Percentiles rank a stretch among this genome's conserved stretches.
phyloP scores from a whole-genome alignment of 1,139 yeast species.

The Petasospora rhodanensis region DNA sequence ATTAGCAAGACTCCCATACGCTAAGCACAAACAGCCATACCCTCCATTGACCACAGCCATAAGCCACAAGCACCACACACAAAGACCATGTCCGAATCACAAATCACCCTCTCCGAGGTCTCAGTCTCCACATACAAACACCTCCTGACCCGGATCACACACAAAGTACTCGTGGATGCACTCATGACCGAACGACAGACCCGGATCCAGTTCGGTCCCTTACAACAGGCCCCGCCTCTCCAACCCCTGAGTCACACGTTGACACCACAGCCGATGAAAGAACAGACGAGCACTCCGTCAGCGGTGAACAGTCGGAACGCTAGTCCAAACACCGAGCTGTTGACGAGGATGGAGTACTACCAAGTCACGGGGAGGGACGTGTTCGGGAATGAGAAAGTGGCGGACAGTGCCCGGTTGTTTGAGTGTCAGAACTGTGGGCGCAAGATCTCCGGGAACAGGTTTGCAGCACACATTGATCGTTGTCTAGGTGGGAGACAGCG shows the following conservation, averaged over 20 bases:
- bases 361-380: constrained; percentile 40
- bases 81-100: constrained; percentile 1
- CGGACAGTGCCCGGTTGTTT: constrained; percentile 50
- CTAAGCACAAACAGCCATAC: no score
- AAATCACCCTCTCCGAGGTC: constrained; percentile 15
- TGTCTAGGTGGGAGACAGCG: constrained; percentile 65
- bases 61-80: no score
- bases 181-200: constrained; percentile 36
- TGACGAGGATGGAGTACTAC: constrained; percentile 21
- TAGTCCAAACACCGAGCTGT: constrained; percentile 21
- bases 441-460: constrained; percentile 84
- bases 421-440: constrained; percentile 78
- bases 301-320: constrained; percentile 18
- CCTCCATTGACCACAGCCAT: no score
- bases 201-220: constrained; percentile 30
- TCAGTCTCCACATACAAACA: constrained; percentile 32
- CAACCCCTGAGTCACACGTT: constrained; percentile 14
- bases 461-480: constrained; percentile 88
- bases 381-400: constrained; percentile 43
- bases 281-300: constrained; percentile 28
- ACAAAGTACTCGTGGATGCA: constrained; percentile 38
- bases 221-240: constrained; percentile 14
- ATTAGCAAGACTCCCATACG: no score
- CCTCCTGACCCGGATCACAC: constrained; percentile 37
- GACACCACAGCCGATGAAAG: constrained; percentile 13